Evolutionary conservation across 371 early-diverging fungal genomes (phyloP).

Genomic region (Thermomucor indicae-seudaticae): DNA sequence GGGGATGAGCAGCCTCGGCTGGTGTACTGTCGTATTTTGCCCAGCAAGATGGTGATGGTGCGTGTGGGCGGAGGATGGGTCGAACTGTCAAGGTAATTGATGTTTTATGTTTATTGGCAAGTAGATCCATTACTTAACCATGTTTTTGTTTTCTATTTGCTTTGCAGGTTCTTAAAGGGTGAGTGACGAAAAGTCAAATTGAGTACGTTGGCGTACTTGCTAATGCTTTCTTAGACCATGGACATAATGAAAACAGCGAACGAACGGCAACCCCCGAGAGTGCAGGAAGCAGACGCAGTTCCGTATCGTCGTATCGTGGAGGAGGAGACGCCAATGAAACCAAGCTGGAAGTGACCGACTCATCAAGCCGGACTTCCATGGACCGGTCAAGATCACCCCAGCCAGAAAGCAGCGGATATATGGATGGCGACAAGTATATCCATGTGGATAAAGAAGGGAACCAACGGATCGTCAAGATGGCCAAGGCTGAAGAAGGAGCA

Average conservation of each 20-base stretch:
- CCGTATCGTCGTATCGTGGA: no score
- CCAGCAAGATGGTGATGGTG: conserved; percentile 74
- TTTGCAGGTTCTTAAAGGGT: not conserved
- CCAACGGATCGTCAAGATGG: conserved; percentile 28
- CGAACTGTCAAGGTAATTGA: conserved; percentile 41
- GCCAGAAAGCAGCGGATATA: conserved; percentile 12
- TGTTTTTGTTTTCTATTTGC: not conserved
- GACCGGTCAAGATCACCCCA: no score
- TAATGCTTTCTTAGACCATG: no score
- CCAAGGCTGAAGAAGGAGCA: conserved; percentile 23
- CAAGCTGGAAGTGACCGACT: not conserved
- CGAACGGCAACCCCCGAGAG: no score
- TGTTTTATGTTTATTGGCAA: not conserved
- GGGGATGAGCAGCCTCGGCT: conserved; percentile 64
- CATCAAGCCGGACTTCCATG: no score
- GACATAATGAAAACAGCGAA: no score
- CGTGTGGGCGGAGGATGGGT: conserved; percentile 82
- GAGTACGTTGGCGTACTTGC: no score
- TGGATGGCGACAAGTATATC: conserved; percentile 31
- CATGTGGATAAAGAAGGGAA: conserved; percentile 34
- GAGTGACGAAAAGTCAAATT: not conserved
- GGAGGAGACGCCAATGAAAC: not conserved
- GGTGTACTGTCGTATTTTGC: conserved; percentile 57
- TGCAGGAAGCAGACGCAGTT: no score
- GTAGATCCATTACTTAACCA: not conserved